Evolutionary conservation across 768 basidiomycete genomes (phyloP).

Genomic region (Omphalotus guepiniiformis): DNA sequence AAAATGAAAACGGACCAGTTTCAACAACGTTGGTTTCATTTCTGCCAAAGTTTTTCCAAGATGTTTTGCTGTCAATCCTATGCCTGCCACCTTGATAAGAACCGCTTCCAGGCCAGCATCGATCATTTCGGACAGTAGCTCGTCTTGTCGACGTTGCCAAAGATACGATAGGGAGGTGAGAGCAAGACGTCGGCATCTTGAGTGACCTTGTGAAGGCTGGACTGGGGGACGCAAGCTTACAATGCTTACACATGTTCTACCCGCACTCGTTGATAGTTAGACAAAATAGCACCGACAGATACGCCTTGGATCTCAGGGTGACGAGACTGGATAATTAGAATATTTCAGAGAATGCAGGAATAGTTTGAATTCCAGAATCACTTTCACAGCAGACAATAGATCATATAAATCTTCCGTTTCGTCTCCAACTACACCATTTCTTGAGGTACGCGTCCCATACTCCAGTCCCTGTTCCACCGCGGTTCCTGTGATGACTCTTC

Average conservation of each 20-base stretch:
- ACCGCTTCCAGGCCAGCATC: constrained; percentile 72
- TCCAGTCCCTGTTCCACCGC: constrained; percentile 80
- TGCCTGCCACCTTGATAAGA: constrained; percentile 94
- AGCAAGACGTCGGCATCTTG: constrained; percentile 74
- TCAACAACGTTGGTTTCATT: constrained; percentile 69
- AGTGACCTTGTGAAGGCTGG: background rate
- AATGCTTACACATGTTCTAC: constrained; percentile 91
- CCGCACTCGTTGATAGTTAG: constrained; percentile 93
- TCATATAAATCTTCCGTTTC: constrained; percentile 93
- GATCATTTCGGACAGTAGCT: constrained; percentile 86
- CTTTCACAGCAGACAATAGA: constrained; percentile 74
- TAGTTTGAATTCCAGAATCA: constrained; percentile 24
- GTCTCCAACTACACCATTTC: constrained; percentile 66
- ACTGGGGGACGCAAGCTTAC: background rate
- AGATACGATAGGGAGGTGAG: constrained; percentile 83
- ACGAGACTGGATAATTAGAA: constrained; percentile 38
- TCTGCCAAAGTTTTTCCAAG: constrained; percentile 72
- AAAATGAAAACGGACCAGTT: constrained; percentile 49
- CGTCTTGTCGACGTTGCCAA: constrained; percentile 91
- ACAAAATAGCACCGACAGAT: constrained; percentile 94
- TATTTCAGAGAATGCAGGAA: constrained; percentile 5
- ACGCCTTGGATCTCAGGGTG: constrained; percentile 85
- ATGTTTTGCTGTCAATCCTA: constrained; percentile 74
- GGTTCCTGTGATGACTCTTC: constrained; percentile 72
- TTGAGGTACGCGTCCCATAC: constrained; percentile 70